Conservation (phyloP, 2,329 filamentous ascomycete species). For the Aureobasidium sp. region DNA sequence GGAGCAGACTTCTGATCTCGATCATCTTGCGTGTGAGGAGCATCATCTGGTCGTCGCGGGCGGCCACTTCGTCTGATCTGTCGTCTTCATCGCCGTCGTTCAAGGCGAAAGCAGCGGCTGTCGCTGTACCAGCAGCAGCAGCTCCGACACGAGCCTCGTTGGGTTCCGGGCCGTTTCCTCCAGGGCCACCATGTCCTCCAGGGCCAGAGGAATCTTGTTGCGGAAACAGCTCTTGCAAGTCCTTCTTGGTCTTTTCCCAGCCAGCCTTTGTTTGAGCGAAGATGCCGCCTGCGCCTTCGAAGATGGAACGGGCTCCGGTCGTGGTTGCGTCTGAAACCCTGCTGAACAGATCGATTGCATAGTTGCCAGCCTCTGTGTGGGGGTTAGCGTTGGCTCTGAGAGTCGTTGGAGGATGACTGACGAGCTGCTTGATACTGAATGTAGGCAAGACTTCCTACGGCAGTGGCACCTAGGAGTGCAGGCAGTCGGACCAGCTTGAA, state of each 20-base stretch:
- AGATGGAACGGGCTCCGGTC: conserved; percentile 58
- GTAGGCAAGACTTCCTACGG: conserved; percentile 81
- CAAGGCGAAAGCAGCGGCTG: conserved; percentile 71
- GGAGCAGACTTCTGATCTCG: conserved; percentile 86
- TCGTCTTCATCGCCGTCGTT: conserved; percentile 57
- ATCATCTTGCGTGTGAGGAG: conserved; percentile 99
- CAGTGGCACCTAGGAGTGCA: conserved; percentile 82
- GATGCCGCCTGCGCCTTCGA: conserved; percentile 63
- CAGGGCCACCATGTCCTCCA: conserved; percentile 29
- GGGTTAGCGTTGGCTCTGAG: not conserved
- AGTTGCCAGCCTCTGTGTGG: conserved; percentile 57
- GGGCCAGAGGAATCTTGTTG: conserved; percentile 23
- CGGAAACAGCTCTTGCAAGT: conserved; percentile 65
- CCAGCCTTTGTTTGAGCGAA: conserved; percentile 70
- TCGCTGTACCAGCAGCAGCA: conserved; percentile 58
- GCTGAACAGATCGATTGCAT: conserved; percentile 66
- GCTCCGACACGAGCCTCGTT: conserved; percentile 37
- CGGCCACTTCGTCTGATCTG: conserved; percentile 54
- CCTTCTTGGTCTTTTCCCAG: conserved; percentile 76
- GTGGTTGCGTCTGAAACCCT: conserved; percentile 63
- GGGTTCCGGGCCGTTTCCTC: conserved; percentile 27
- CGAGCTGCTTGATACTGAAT: conserved; percentile 83
- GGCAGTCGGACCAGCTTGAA: conserved; percentile 81
- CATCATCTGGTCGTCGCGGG: conserved; percentile 98
- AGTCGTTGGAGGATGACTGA: not conserved